These are phyloP conservation scores for Jacaranda copaia DNA, from an alignment of 257 asterid species.

Conservation along the genomic window DNA sequence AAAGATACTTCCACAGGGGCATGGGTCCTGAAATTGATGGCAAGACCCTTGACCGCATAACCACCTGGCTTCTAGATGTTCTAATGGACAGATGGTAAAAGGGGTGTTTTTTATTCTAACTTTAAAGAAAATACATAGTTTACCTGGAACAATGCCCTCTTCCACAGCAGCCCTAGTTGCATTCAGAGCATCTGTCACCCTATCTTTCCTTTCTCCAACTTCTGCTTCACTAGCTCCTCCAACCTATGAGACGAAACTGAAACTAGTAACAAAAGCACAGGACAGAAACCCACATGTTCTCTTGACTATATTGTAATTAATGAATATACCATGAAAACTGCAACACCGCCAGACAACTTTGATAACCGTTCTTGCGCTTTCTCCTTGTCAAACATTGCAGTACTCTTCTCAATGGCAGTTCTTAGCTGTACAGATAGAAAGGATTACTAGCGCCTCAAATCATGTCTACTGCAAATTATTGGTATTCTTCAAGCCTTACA, in stretches of 20 bases:
- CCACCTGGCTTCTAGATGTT: not conserved
- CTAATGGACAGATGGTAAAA: constrained; percentile 4
- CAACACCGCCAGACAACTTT: constrained; percentile 95
- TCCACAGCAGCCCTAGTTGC: constrained; percentile 95
- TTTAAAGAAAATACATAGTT: constrained; percentile 16
- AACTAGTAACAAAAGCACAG: constrained; percentile 10
- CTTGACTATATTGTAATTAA: constrained; percentile 1
- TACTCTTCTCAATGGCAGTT: constrained; percentile 65
- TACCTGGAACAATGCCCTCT: constrained; percentile 96
- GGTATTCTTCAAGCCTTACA: constrained; percentile 20
- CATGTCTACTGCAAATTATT: not conserved
- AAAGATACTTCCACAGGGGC: constrained; percentile 9
- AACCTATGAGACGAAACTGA: constrained; percentile 57
- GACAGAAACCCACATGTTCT: constrained; percentile 30
- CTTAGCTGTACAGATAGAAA: constrained; percentile 67
- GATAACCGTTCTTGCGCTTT: constrained; percentile 92
- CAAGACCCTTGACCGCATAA: not conserved
- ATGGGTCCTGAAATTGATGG: not conserved
- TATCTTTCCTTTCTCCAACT: constrained; percentile 93
- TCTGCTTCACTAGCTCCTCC: constrained; percentile 93
- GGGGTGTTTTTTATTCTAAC: not conserved
- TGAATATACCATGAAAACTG: constrained; percentile 79
- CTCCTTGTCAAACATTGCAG: constrained; percentile 85
- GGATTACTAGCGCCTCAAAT: constrained; percentile 25
- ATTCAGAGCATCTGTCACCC: constrained; percentile 95